These are phyloP conservation scores for Aspergillus sclerotialis DNA, from an alignment of 2,329 filamentous ascomycete species.

Conservation along the genomic window DNA sequence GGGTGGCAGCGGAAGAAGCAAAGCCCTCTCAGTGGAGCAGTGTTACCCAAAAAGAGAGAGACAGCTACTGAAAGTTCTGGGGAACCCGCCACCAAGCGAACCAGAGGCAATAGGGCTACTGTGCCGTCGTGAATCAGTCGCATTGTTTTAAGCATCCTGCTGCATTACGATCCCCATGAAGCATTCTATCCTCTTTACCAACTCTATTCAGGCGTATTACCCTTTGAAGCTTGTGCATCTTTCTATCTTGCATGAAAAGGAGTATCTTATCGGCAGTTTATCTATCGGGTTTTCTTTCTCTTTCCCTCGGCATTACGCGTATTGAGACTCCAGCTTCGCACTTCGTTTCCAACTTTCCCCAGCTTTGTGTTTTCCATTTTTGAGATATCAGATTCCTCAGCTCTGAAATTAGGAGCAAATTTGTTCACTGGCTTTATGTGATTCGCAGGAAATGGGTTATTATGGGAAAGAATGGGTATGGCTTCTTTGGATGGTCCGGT, in stretches of 20 bases:
- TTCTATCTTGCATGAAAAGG: neutral
- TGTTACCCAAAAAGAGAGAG: constrained; percentile 29
- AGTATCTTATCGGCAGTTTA: neutral
- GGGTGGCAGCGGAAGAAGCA: constrained; percentile 35
- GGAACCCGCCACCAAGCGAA: constrained; percentile 24
- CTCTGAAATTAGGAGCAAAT: too few species aligned
- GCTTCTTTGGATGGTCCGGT: too few species aligned
- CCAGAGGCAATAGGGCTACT: constrained; percentile 14
- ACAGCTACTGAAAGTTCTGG: constrained; percentile 17
- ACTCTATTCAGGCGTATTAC: neutral
- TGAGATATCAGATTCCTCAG: neutral
- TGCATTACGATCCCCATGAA: neutral
- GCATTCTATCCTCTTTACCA: too few species aligned
- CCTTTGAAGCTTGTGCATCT: neutral
- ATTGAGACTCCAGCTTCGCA: neutral
- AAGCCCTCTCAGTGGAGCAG: constrained; percentile 15
- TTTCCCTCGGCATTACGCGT: neutral
- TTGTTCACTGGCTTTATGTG: too few species aligned
- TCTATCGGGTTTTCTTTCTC: neutral
- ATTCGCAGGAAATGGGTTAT: too few species aligned
- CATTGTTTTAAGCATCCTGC: too few species aligned
- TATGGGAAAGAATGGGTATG: too few species aligned
- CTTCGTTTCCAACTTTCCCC: neutral
- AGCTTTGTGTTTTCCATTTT: neutral
- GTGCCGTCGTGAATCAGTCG: constrained; percentile 7